These are phyloP conservation scores for Gossypium stocksii DNA, from an alignment of 345 rosid species.

Conservation along the genomic window DNA sequence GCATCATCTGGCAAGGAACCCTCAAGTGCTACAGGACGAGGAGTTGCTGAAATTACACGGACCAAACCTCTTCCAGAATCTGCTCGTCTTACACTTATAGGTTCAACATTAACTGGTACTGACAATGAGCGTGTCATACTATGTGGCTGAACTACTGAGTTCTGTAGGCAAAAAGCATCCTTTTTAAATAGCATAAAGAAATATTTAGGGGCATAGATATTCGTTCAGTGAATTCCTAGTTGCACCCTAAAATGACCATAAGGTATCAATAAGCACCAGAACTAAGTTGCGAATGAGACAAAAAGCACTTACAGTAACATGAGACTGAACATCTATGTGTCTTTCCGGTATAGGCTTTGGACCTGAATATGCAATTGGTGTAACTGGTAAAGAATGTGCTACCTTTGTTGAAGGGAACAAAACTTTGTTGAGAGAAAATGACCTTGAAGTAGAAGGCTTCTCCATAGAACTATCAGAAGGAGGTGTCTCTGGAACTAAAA, in stretches of 20 bases:
- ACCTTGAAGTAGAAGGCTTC: slow-evolving; percentile 40
- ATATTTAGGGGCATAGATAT: neutral
- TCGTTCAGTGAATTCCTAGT: neutral
- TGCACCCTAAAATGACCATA: neutral
- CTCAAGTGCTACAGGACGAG: slow-evolving; percentile 25
- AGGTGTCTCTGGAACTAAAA: slow-evolving; percentile 35
- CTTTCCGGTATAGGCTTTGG: slow-evolving; percentile 23
- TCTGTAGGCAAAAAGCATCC: slow-evolving; percentile 24
- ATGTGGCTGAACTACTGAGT: slow-evolving; percentile 28
- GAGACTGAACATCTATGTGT: slow-evolving; percentile 12
- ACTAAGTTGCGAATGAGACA: neutral
- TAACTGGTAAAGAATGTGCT: slow-evolving; percentile 40
- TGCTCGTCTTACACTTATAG: slow-evolving; percentile 35
- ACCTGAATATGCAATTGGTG: slow-evolving; percentile 32
- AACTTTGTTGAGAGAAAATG: slow-evolving; percentile 44
- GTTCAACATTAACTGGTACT: slow-evolving; percentile 45
- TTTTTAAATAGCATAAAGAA: neutral
- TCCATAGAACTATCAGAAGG: slow-evolving; percentile 29
- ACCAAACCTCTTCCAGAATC: slow-evolving; percentile 46
- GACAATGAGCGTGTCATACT: slow-evolving; percentile 46
- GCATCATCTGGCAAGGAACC: slow-evolving; percentile 22
- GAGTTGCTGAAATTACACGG: slow-evolving; percentile 42
- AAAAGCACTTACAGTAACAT: slow-evolving; percentile 25
- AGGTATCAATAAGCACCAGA: neutral
- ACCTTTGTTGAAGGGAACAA: slow-evolving; percentile 35